Evolutionary conservation across 441 rosid genomes (phyloP).

Genomic region (Gossypium trilobum): DNA sequence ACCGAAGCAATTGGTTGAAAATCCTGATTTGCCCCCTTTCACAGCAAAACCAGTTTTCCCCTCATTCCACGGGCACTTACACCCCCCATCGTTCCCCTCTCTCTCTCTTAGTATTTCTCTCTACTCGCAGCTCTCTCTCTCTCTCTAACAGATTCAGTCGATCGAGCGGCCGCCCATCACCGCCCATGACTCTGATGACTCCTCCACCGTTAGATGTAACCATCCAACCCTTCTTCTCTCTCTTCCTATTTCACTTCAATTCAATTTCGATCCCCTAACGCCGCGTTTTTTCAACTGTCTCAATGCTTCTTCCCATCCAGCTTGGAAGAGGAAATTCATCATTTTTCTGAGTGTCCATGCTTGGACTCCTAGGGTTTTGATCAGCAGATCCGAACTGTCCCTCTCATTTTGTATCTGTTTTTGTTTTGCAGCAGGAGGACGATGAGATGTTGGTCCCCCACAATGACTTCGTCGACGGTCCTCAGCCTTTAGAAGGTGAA

Average conservation of each 20-base stretch:
- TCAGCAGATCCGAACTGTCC: conserved; percentile 28
- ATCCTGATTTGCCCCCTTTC: conserved; percentile 23
- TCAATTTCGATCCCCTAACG: conserved; percentile 21
- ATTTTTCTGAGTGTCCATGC: background rate
- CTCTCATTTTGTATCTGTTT: conserved; percentile 12
- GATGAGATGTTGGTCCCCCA: conserved; percentile 65
- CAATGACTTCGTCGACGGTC: conserved; percentile 44
- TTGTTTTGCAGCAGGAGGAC: conserved; percentile 45
- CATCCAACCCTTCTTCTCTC: conserved; percentile 10
- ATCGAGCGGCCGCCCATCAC: conserved; percentile 22
- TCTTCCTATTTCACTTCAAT: conserved; percentile 13
- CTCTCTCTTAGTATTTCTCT: background rate
- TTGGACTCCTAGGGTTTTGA: conserved; percentile 30
- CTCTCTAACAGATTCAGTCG: conserved; percentile 25
- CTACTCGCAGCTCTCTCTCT: background rate
- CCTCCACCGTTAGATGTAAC: conserved; percentile 67
- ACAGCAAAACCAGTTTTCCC: conserved; percentile 8
- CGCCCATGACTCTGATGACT: conserved; percentile 67
- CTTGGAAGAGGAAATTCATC: background rate
- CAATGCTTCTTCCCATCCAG: conserved; percentile 6
- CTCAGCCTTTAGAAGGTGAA: conserved; percentile 60
- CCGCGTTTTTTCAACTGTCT: conserved; percentile 8
- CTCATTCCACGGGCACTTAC: background rate
- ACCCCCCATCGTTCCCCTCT: background rate
- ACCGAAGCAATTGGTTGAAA: background rate